Conservation (phyloP, 768 basidiomycete genomes). For the Lyophyllum decastes region DNA sequence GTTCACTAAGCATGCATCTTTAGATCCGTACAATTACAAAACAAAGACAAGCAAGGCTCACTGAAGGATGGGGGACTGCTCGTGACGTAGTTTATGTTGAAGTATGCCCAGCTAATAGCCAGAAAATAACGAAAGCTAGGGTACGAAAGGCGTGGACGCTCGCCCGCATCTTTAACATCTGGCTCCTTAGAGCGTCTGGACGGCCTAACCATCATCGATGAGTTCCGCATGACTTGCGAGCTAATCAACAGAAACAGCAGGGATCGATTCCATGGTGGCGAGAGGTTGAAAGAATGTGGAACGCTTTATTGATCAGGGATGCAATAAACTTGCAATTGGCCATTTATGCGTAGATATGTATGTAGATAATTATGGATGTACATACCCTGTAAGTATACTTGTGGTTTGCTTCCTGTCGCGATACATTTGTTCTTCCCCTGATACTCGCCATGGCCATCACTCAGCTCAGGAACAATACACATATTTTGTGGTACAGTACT, state of each 20-base stretch:
- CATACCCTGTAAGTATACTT: too few relatives aligned
- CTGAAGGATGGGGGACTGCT: conserved; percentile 22
- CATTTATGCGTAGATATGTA: too few relatives aligned
- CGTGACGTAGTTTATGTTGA: conserved; percentile 19
- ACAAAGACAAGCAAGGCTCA: background rate
- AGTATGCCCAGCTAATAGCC: conserved; percentile 28
- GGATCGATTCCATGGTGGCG: conserved; percentile 9
- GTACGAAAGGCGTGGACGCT: background rate
- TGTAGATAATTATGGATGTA: too few relatives aligned
- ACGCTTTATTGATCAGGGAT: background rate
- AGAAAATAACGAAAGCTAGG: background rate
- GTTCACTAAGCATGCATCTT: conserved; percentile 24
- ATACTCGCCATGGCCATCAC: too few relatives aligned
- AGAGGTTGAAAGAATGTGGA: too few relatives aligned
- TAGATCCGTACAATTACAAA: too few relatives aligned
- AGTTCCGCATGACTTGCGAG: conserved; percentile 18
- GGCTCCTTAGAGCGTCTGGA: conserved; percentile 9
- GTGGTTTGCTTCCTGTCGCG: too few relatives aligned
- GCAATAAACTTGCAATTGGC: too few relatives aligned
- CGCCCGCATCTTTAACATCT: conserved; percentile 23
- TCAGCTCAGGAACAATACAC: too few relatives aligned
- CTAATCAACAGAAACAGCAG: conserved; percentile 16
- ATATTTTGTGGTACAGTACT: background rate
- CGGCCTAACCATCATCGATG: conserved; percentile 10
- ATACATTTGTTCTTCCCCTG: too few relatives aligned